Evolutionary conservation across 140 eudicot genomes (phyloP).

Genomic region (Ambrosia hybrid): DNA sequence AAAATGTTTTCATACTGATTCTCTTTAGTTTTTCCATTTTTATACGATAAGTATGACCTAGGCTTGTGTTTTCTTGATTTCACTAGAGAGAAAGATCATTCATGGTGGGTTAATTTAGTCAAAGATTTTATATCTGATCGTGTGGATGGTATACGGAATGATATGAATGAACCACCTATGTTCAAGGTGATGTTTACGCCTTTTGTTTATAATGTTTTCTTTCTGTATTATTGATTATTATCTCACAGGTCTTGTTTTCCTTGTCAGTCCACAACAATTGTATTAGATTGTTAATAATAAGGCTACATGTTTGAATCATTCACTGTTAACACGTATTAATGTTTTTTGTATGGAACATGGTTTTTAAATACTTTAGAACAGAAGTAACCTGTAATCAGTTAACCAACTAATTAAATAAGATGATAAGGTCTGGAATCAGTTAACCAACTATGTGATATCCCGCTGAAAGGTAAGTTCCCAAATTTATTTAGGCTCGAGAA

Average conservation of each 20-base stretch:
- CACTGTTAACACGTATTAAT: too few relatives aligned
- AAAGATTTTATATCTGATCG: constrained; percentile 72
- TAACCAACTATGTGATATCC: too few relatives aligned
- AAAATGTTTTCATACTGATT: constrained; percentile 18
- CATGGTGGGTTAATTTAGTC: constrained; percentile 89
- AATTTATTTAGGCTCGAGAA: too few relatives aligned
- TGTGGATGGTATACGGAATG: constrained; percentile 98
- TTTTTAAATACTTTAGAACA: too few relatives aligned
- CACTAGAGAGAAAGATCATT: constrained; percentile 74
- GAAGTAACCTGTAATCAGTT: too few relatives aligned
- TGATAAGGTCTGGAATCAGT: too few relatives aligned
- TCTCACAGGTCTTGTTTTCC: constrained; percentile 9
- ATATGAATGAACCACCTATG: constrained; percentile 94
- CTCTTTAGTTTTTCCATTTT: constrained; percentile 12
- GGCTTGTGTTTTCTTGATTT: constrained; percentile 91
- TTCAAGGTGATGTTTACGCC: constrained; percentile 53
- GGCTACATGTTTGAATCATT: too few relatives aligned
- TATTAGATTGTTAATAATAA: too few relatives aligned
- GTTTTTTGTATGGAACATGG: too few relatives aligned
- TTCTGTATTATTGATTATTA: constrained; percentile 1
- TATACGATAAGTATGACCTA: constrained; percentile 96
- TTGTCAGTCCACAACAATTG: constrained; percentile 61
- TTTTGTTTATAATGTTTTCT: constrained; percentile 4
- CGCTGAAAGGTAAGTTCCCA: too few relatives aligned
- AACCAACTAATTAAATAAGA: too few relatives aligned